A percentile compares a stretch with the other conserved stretches of the same genome.
phyloP scores from a whole-genome alignment of 2,329 filamentous ascomycete species.

The Nakataea oryzae region DNA sequence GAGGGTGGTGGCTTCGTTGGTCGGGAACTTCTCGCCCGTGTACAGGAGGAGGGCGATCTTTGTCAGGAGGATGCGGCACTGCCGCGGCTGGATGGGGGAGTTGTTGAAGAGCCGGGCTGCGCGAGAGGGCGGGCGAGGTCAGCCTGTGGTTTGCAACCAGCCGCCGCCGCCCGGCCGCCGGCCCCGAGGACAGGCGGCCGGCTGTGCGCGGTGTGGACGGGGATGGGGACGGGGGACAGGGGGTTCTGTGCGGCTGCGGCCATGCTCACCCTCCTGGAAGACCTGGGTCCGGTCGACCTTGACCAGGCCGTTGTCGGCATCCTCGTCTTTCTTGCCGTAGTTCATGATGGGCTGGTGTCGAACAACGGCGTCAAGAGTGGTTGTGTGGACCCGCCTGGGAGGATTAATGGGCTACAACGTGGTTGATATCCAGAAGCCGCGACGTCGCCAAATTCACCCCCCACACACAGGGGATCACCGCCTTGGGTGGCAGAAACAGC shows the following conservation, averaged over 20 bases:
- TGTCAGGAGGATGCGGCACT: constrained; percentile 93
- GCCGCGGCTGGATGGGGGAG: constrained; percentile 90
- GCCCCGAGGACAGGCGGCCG: background rate
- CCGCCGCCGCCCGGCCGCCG: too few relatives aligned
- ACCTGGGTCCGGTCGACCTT: constrained; percentile 97
- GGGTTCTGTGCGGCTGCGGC: constrained; percentile 14
- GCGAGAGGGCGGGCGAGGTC: constrained; percentile 1
- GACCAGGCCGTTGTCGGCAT: constrained; percentile 85
- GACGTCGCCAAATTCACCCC: constrained; percentile 18
- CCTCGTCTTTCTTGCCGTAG: constrained; percentile 99
- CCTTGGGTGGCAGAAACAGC: background rate
- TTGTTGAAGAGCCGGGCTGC: constrained; percentile 94
- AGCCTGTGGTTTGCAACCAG: background rate
- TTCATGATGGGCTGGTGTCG: constrained; percentile 57
- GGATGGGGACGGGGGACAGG: too few relatives aligned
- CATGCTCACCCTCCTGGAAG: constrained; percentile 83
- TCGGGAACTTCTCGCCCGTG: constrained; percentile 93
- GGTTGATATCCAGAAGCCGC: constrained; percentile 11
- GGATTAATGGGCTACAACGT: constrained; percentile 2
- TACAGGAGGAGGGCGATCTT: constrained; percentile 96
- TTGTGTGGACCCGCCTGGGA: constrained; percentile 6
- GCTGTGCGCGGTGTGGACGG: background rate
- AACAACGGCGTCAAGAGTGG: constrained; percentile 8
- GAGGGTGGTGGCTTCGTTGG: constrained; percentile 91
- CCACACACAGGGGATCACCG: background rate